These are phyloP conservation scores for Lachancea lanzarotensis DNA, from an alignment of 805 yeast genomes.

Conservation along the genomic window DNA sequence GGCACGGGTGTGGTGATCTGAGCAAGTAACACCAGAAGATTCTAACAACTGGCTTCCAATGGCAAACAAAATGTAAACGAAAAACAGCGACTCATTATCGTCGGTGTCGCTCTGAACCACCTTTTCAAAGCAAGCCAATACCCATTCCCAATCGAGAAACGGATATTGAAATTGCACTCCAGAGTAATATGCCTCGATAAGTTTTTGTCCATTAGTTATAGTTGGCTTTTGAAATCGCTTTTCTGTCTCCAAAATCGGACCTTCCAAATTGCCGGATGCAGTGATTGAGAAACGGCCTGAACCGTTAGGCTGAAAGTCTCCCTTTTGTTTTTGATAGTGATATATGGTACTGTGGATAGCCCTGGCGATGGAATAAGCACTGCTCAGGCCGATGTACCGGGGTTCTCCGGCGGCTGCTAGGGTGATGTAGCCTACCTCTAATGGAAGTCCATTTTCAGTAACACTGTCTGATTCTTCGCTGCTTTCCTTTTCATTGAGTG, in stretches of 20 bases:
- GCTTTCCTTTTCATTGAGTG: too few relatives aligned
- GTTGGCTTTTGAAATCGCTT: not conserved
- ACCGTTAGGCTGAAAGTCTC: not conserved
- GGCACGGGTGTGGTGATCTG: slow-evolving; percentile 19
- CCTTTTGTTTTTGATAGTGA: slow-evolving; percentile 12
- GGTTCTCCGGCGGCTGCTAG: slow-evolving; percentile 29
- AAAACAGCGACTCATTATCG: slow-evolving; percentile 20
- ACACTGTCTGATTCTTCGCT: not conserved
- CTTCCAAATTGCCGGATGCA: too few relatives aligned
- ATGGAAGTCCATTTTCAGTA: slow-evolving; percentile 14
- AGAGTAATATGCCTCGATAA: slow-evolving; percentile 21
- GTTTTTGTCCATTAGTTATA: slow-evolving; percentile 10
- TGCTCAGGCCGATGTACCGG: slow-evolving; percentile 29
- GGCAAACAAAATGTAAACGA: slow-evolving; percentile 31
- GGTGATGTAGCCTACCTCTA: slow-evolving; percentile 30
- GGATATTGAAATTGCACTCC: slow-evolving; percentile 35
- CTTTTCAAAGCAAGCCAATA: slow-evolving; percentile 15
- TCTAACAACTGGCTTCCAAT: slow-evolving; percentile 26
- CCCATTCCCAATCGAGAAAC: slow-evolving; percentile 30
- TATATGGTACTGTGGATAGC: slow-evolving; percentile 25
- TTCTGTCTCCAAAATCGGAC: not conserved
- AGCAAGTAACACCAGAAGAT: slow-evolving; percentile 6
- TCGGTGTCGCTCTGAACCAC: slow-evolving; percentile 16
- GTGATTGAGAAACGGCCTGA: slow-evolving; percentile 12
- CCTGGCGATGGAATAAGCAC: slow-evolving; percentile 31